Evolutionary conservation across 164 flowering plant genomes (phyloP).

Genomic region (Echeveria elegans): DNA sequence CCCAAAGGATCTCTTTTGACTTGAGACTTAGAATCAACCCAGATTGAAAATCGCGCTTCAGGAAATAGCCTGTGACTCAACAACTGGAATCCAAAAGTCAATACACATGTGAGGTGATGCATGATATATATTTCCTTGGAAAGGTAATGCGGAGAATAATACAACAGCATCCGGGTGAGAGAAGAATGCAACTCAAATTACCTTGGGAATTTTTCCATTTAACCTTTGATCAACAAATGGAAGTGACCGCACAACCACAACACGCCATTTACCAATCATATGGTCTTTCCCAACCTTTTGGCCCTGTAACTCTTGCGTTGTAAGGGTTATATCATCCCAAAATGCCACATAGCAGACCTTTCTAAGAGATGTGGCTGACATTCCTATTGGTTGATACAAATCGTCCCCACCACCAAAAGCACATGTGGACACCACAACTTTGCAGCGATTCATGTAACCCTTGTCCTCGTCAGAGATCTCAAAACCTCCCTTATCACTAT

Average conservation of each 20-base stretch:
- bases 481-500: conserved; percentile 82
- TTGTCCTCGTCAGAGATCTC: conserved; percentile 71
- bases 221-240: conserved; percentile 85
- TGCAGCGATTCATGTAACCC: conserved; percentile 55
- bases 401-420: conserved; percentile 99
- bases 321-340: conserved; percentile 86
- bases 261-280: conserved; percentile 84
- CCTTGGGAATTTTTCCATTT: conserved; percentile 99
- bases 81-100: conserved; percentile 48
- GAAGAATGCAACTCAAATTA: conserved; percentile 14
- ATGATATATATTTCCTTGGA: no score
- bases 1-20: conserved; percentile 92
- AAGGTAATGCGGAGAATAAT: not conserved
- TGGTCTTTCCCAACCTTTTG: conserved; percentile 42
- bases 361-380: conserved; percentile 61
- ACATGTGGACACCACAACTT: conserved; percentile 88
- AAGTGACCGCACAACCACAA: conserved; percentile 65
- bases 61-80: conserved; percentile 86
- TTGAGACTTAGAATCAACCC: conserved; percentile 98
- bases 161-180: not conserved
- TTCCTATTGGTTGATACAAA: conserved; percentile 93
- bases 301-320: conserved; percentile 58
- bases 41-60: conserved; percentile 72
- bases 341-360: conserved; percentile 97
- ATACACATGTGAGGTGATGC: no score